Conservation (phyloP, 441 rosid genomes). For the Erodium trifolium region DNA sequence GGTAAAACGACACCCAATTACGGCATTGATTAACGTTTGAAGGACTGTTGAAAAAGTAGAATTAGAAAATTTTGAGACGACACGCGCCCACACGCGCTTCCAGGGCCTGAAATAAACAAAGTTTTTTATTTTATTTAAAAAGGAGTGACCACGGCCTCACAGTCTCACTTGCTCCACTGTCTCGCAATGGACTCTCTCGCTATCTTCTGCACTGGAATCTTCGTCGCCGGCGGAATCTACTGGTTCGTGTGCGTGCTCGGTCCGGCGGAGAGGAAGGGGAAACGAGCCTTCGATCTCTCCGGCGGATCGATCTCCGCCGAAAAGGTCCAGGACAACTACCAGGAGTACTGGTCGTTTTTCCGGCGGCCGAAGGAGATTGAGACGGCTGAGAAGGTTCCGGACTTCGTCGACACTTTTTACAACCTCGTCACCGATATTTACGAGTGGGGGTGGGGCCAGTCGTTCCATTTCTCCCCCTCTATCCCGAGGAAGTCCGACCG, state of each 20-base stretch:
- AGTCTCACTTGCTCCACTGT: no score
- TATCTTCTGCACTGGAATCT: no score
- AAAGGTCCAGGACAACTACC: conserved; percentile 66
- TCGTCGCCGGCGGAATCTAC: conserved; percentile 38
- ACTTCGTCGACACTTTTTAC: conserved; percentile 82
- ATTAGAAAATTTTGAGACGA: no score
- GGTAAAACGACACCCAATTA: no score
- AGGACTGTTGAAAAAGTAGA: no score
- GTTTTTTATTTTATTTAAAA: no score
- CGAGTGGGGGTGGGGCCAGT: conserved; percentile 99
- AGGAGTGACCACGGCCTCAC: no score
- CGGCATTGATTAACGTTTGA: no score
- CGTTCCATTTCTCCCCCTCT: conserved; percentile 85
- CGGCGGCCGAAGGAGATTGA: conserved; percentile 76
- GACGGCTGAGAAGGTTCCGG: conserved; percentile 67
- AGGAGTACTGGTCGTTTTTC: conserved; percentile 81
- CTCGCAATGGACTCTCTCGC: no score
- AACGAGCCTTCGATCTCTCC: conserved; percentile 61
- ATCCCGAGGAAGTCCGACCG: conserved; percentile 60
- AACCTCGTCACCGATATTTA: conserved; percentile 86
- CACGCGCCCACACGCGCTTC: no score
- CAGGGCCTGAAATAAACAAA: no score
- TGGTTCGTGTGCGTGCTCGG: conserved; percentile 86
- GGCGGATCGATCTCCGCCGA: conserved; percentile 91
- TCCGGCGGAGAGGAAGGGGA: conserved; percentile 70